Base-by-base conservation (phyloP, 345 rosid species). In the Cardiospermum halicacabum region DNA sequence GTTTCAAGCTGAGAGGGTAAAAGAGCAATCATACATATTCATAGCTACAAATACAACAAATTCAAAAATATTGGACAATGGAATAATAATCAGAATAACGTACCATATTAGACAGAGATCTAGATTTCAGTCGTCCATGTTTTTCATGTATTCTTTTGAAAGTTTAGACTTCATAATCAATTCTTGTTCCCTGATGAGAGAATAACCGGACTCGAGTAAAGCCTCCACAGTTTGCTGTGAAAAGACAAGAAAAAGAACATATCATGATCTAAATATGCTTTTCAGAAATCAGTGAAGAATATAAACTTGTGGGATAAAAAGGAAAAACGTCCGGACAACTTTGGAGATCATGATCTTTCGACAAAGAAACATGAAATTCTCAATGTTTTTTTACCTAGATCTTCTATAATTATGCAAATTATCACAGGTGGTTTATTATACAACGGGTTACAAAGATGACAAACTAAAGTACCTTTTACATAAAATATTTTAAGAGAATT, bases 161-260 rank as follows among this genome's bases (percentile, higher is more conserved):
- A 90, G 96, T 77, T 86, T 93, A n/a, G 81, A 76, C 60, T 81
- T 81, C 89, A 76, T 82, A 58, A 90, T 74, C 67, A 90, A 83
- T 63, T 82, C 81, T 70, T 93, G 97, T 56, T 93, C 97, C 67
- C 65, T 83, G 25, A 83, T 45, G 42, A 93, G 90, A 64, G 97
- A 84, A 70, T 88, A 72, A 26, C 98, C 98, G 9, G 98, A 86
- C 78, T 92, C 94, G 25, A 93, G 79, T 74, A 93, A 85, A 58
- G 88, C 94, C 67, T 89, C 98, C 78, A 88, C n/a, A 12, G 96
- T 88, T 93, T 90, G 94, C 98, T 89, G 89, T 74, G 64, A 54
- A 72, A 53, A 32, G 55, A 57, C 39, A 66, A n/a, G 11, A 9
- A 21, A 59, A 7, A 60, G 3, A 55, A 63, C 27, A 11, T 42